Base-by-base conservation (phyloP, 2,329 filamentous ascomycete species). In the Ophiostoma piceae region DNA sequence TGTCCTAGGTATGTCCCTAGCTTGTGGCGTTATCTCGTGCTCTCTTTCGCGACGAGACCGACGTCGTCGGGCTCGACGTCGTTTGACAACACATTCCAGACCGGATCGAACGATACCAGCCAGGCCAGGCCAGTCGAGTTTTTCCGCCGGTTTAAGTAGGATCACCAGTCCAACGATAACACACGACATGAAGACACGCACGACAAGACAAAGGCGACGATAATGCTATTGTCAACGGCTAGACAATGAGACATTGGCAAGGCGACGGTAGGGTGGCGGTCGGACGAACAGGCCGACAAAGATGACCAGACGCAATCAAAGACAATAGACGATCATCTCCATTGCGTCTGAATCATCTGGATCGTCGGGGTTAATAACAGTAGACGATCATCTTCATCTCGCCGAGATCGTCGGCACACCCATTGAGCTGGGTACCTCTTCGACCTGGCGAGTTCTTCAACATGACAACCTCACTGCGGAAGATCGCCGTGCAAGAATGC, bases 11-110 rank as follows among this genome's bases (percentile, higher is more conserved):
- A n/a, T 47, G 43, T n/a, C 43, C 43, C 19, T 47, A 6, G 43
- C 43, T n/a, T n/a, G 16, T 47, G 43, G 19, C 43, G 7, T 19
- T 47, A 16, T 26, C 51, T 26, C 51, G 51, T 57, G 16, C 51
- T 57, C 43, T 57, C 51, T 57, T 26, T 57, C 51, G 51, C 51
- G 26, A 47, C 43, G 43, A 47, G 43, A 47, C 43, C 43, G 43
- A 47, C 16, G 43, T 47, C 19, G 6, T 6, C n/a, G 35, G 8
- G 35, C 35, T 35, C 35, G 8, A 35, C 35, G 43, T 47, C 19
- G 16, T 19, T 47, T 5, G 19, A 47, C 16, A 47, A n/a, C 7
- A 2, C 19, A 47, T n/a, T 47, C 43, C 43, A n/a, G 16, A 19
- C 43, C 16, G 5, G 6, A 8, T 47, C 43, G 19, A 47, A n/a